Evolutionary conservation across 2,329 filamentous ascomycete genomes (phyloP), one percentile per base, ranked within the genome.

Genomic region (Clathrospora elynae): DNA sequence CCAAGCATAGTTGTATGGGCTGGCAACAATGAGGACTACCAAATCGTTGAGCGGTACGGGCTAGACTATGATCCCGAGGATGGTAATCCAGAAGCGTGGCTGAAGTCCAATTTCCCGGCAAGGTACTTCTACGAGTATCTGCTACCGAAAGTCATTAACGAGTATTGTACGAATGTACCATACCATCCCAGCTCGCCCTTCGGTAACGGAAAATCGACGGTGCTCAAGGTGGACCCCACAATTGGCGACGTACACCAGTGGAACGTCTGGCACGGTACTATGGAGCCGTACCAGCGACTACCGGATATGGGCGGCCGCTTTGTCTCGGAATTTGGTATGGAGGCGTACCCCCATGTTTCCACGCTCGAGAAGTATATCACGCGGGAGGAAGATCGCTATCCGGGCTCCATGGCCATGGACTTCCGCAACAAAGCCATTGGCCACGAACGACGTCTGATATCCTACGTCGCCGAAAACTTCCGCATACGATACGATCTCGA

Each of bases 351-450:
- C 0, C 83, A 84, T 49, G 81, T 92, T 59, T 82, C 85, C 55
- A 96, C 91, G 0, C 90, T 96, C 57, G 85, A 92, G 49, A 78
- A 82, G 6, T 95, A 83, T 67, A 80, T 95, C 25, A 85, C 83
- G 1, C 6, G 33, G 0, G 24, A 19, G 10, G 13, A 41, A 46
- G 78, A 86, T 32, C 81, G 2, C 87, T 96, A 61, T 79, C 88
- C 6, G 90, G 88, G 67, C 79, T 90, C 2, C 87, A 95, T 65
- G 93, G 87, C 4, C 84, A 87, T 96, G 24, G 91, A 96, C 68
- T 96, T 95, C 67, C 92, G 96, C 77, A 96, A 96, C 75, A 96
- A 96, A 72, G 92, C 91, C 1, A 86, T 86, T 31, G 91, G 91
- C 0, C 90, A 96, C 64, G 89, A 95, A 68, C 82, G 91, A 20